These are phyloP conservation scores for Cucumis melo DNA, from an alignment of 306 rosid species.

Conservation along the genomic window DNA sequence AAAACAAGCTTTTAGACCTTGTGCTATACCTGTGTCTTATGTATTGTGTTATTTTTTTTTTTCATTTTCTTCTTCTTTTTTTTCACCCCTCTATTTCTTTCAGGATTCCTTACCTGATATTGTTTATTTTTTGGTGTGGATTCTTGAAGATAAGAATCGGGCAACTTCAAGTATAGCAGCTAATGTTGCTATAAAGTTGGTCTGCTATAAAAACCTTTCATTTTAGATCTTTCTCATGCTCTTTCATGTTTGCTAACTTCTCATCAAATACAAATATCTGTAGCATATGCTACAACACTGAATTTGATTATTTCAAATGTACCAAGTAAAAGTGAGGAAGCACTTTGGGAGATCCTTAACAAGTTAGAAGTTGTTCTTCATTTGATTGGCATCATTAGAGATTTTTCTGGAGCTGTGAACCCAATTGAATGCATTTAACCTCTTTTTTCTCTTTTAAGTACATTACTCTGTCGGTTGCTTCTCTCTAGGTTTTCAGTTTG, in stretches of 20 bases:
- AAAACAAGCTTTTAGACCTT: too few relatives aligned
- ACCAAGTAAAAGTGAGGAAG: constrained; percentile 37
- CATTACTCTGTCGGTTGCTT: constrained; percentile 55
- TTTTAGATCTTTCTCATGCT: constrained; percentile 51
- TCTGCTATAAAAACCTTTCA: constrained; percentile 31
- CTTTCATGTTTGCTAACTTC: constrained; percentile 45
- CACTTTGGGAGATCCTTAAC: constrained; percentile 43
- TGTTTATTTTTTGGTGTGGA: constrained; percentile 58
- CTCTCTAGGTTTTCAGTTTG: constrained; percentile 53
- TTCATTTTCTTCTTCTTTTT: too few relatives aligned
- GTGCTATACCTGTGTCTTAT: too few relatives aligned
- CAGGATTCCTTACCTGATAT: constrained; percentile 57
- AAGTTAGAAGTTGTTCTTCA: constrained; percentile 27
- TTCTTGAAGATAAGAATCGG: constrained; percentile 43
- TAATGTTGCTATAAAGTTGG: constrained; percentile 43
- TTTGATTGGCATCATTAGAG: constrained; percentile 27
- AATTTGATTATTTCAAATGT: constrained; percentile 39
- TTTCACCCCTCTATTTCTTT: constrained; percentile 10
- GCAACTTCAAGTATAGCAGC: constrained; percentile 37
- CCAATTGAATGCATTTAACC: constrained; percentile 37
- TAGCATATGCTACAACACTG: constrained; percentile 48
- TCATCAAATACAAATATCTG: constrained; percentile 37
- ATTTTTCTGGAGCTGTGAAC: constrained; percentile 19
- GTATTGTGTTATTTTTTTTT: too few relatives aligned
- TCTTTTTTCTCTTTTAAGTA: constrained; percentile 63